Evolutionary conservation across 371 early-diverging fungal species (phyloP), one percentile per base, ranked within the genome.

Genomic region (Mycotypha africana): DNA sequence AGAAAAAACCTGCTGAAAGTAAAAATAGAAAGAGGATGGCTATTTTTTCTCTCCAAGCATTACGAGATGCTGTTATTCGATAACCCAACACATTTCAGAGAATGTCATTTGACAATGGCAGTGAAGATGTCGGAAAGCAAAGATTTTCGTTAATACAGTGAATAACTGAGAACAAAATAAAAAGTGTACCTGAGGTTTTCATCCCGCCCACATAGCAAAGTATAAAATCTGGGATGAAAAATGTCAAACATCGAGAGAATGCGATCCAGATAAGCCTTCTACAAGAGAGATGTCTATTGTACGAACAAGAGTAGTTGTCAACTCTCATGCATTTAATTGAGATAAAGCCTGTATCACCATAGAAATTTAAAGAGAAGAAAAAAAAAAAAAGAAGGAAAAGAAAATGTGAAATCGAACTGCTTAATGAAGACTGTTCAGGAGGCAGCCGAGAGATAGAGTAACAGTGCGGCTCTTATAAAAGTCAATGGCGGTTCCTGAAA

Each of bases 31-130:
- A 35, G 16, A 55, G 51, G 8, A 65, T 50, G 0, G 71, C 60
- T n/a, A 74, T 55, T 47, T 74, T 74, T 59, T 74, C 75, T 32
- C 71, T 57, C 70, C 70, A 74, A 24, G 66, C 65, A 20, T 52
- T 62, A 15, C 74, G 65, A 38, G 62, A 56, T 19, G 53, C 74
- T 74, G 15, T 33, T n/a, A n/a, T n/a, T n/a, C n/a, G n/a, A n/a
- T n/a, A n/a, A n/a, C n/a, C n/a, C n/a, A n/a, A n/a, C n/a, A n/a
- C n/a, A n/a, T n/a, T n/a, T n/a, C n/a, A n/a, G n/a, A n/a, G n/a
- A n/a, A n/a, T n/a, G n/a, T n/a, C n/a, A n/a, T n/a, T n/a, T n/a
- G n/a, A n/a, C n/a, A n/a, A n/a, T n/a, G n/a, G n/a, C n/a, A n/a
- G n/a, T n/a, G n/a, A n/a, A 11, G 34, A 8, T 33, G n/a, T 14